Evolutionary conservation across 2,329 filamentous ascomycete species (phyloP).

Genomic region (Aspergillus neotritici): DNA sequence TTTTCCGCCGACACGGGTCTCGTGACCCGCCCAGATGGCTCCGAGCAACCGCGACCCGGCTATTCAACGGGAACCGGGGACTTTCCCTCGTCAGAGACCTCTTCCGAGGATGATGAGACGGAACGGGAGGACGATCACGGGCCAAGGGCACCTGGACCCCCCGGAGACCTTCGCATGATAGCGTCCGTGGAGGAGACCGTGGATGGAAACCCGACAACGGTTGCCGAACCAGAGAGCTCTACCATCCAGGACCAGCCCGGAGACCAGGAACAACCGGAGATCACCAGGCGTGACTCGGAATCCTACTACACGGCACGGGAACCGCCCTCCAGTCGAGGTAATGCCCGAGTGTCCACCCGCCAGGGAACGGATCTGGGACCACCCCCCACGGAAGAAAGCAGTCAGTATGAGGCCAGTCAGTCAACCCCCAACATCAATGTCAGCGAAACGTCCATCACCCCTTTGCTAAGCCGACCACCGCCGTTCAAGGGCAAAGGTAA

Average conservation of each 20-base stretch:
- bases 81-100: too few species aligned
- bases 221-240: too few species aligned
- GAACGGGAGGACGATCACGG: slow-evolving; percentile 12
- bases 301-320: slow-evolving; percentile 27
- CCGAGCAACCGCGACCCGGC: slow-evolving; percentile 19
- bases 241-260: not conserved
- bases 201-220: not conserved
- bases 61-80: slow-evolving; percentile 12
- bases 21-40: slow-evolving; percentile 33
- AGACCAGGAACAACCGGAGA: slow-evolving; percentile 3
- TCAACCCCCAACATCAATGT: slow-evolving; percentile 17
- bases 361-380: too few species aligned
- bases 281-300: slow-evolving; percentile 2
- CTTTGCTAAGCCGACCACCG: slow-evolving; percentile 24
- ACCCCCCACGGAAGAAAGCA: not conserved
- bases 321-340: not conserved
- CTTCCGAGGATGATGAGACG: slow-evolving; percentile 10
- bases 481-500: slow-evolving; percentile 17
- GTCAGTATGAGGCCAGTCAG: slow-evolving; percentile 16
- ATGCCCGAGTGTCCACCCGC: not conserved
- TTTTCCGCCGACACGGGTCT: slow-evolving; percentile 47
- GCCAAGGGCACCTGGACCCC: not conserved
- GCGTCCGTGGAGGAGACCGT: slow-evolving; percentile 6
- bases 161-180: slow-evolving; percentile 18
- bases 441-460: slow-evolving; percentile 31